Evolutionary conservation across 805 yeast species (phyloP), one percentile per base, ranked within the genome.

Genomic region (Candida khao-thaluensis): DNA sequence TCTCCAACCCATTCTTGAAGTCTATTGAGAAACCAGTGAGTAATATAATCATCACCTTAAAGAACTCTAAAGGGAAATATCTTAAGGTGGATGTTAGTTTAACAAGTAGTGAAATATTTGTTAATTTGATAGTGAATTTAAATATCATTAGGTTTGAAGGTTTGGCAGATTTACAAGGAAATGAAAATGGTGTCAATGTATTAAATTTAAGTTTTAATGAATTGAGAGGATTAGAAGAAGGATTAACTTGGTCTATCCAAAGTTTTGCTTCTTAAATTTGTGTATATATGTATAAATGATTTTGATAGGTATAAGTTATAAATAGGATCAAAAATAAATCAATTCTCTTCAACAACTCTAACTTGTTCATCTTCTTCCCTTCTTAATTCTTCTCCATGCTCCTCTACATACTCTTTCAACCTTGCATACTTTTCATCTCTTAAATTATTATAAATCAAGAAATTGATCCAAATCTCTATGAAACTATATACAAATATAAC

Each of bases 381-480:
- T 31, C 52, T 49, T 39, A 66, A 53, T 37, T 60, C 62, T 7
- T 62, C 69, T 10, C 58, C 68, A 41, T 68, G 64, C 37, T 66
- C 66, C 45, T 64, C 64, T 23, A 66, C 51, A 42, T 56, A 66
- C 40, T 60, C 56, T 48, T 76, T 75, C 38, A 71, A 62, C 42
- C 74, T 67, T 42, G 67, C 65, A 43, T 70, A 68, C 51, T 72
- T 77, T 51, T 83, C 91, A 44, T 83, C 89, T 51, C 79, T 74
- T 43, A 84, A 62, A 30, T 81, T 71, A 52, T 72, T 76, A 57
- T 71, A 82, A 23, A 81, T 69, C 47, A 83, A 61, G 42, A 81
- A 77, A 50, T 81, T 78, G 51, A 79, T 66, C 88, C 90, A 84
- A 22, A 82, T 71, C 56, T 84, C 93, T 45, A 76, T 51, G 45